Percentiles rank a stretch among this genome's conserved stretches.
These are phyloP conservation scores for Nicotiana attenuata DNA, from an alignment of 257 asterid genomes.

Conservation along the genomic window DNA sequence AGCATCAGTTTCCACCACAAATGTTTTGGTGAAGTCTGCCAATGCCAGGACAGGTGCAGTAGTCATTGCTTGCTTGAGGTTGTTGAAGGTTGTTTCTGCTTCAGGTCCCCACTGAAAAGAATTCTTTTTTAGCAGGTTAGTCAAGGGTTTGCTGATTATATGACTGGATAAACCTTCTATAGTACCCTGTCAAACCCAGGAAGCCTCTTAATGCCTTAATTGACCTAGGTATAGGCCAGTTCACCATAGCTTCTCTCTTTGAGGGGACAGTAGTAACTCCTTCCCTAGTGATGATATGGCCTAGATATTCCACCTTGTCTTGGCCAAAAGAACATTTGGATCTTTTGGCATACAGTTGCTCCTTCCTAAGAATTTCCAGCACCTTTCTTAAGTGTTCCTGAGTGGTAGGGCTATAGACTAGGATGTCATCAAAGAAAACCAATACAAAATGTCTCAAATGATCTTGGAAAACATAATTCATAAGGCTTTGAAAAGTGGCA, in stretches of 20 bases:
- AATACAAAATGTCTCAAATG: not conserved
- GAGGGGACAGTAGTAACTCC: not conserved
- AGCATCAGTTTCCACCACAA: no score
- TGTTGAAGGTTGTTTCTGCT: not conserved
- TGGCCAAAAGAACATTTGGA: not conserved
- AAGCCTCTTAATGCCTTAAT: not conserved
- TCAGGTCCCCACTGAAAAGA: not conserved
- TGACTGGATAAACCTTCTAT: not conserved
- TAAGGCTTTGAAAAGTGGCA: not conserved
- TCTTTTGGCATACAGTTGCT: not conserved
- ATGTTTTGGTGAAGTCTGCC: not conserved
- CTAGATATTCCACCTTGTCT: not conserved
- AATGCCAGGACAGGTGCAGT: not conserved
- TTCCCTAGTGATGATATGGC: not conserved
- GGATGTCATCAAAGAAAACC: not conserved
- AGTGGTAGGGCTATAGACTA: not conserved
- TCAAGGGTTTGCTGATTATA: not conserved
- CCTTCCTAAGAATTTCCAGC: accelerated
- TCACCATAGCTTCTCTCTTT: not conserved
- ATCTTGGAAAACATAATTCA: not conserved
- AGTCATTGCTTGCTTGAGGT: not conserved
- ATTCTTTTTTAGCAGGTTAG: not conserved
- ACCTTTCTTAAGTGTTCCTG: not conserved
- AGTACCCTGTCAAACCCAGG: no score
- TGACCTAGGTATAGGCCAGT: not conserved